Evolutionary conservation across 495 filamentous ascomycete species (phyloP), one percentile per base, ranked within the genome.

Genomic region (Hypomontagnella monticulosa): DNA sequence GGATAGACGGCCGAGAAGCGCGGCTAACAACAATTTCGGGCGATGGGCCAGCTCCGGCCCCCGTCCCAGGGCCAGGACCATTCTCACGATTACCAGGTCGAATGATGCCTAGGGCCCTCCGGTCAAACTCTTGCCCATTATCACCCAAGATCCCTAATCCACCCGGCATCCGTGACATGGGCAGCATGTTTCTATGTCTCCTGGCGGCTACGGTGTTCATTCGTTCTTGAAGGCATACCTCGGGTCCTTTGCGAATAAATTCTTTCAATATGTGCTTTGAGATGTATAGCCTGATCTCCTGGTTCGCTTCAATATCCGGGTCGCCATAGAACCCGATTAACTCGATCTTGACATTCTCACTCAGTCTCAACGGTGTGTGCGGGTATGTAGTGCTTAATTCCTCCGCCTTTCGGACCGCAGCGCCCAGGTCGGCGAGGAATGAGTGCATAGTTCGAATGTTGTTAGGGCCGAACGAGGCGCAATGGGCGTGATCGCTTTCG

Each of bases 291-390:
- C 84, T 82, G 1, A 86, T 77, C 5, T 79, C 79, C 9, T 71
- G 62, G 66, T 63, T 78, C 62, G 57, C 73, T 67, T 75, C 79
- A 69, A 65, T 77, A 59, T 63, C 85, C 50, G 68, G 79, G 57
- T 86, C 83, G 30, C 84, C 84, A 47, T 87, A 89, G 64, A 89
- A 89, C 0, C 85, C 86, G 44, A 85, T 83, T 5, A 88, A 71
- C 57, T 88, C 85, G 11, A 88, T 79, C 61, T 80, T 82, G 43
- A 88, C 84, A 23, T 82, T 77, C 9, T 78, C 65, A 34, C 80
- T 79, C 0, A 88, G 78, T 23, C 75, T 66, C 40, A 88, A 73
- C 33, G 66, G 76, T 51, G 74, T 83, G 75, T 75, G 77, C n/a
- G 44, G 70, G 56, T 70, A 69, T 50, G 32, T 77, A 61, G 16